These are phyloP conservation scores for Arthrobotrys pseudoclavata DNA, from an alignment of 2,329 filamentous ascomycete species.

Conservation along the genomic window DNA sequence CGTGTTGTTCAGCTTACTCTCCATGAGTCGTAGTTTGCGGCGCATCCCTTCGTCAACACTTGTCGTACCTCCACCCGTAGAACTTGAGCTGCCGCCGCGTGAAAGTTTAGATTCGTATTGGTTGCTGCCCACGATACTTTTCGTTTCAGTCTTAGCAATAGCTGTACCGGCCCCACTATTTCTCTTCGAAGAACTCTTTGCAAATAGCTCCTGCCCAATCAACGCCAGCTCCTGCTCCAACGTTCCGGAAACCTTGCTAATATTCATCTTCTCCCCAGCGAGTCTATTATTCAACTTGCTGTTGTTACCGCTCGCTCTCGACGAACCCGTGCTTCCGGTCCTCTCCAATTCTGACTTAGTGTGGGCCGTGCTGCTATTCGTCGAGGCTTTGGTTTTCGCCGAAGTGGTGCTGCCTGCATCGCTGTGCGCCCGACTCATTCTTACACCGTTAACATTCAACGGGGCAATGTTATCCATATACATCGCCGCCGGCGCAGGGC, in stretches of 20 bases:
- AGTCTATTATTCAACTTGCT: constrained; percentile 17
- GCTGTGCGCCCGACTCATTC: constrained; percentile 45
- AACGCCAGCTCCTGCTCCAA: constrained; percentile 52
- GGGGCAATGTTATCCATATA: constrained; percentile 51
- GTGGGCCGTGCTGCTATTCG: not conserved
- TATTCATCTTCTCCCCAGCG: constrained; percentile 31
- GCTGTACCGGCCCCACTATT: not conserved
- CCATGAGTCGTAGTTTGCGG: constrained; percentile 40
- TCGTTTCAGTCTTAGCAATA: not conserved
- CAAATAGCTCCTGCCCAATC: constrained; percentile 41
- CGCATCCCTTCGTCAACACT: constrained; percentile 41
- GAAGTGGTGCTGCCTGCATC: constrained; percentile 45
- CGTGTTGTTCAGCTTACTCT: constrained; percentile 54
- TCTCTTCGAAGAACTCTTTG: constrained; percentile 17
- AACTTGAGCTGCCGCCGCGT: constrained; percentile 7
- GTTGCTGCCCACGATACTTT: constrained; percentile 5
- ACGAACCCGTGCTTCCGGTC: constrained; percentile 14
- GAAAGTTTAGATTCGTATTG: not conserved
- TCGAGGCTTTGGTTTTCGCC: constrained; percentile 4
- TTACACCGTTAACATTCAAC: constrained; percentile 51
- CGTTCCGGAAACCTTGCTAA: constrained; percentile 38
- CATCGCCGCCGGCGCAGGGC: not conserved
- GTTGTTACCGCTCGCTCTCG: not conserved
- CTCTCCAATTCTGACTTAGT: not conserved
- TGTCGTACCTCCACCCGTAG: constrained; percentile 1